phyloP scores from a whole-genome alignment of 164 flowering plant genomes.

The Macadamia integrifolia region DNA sequence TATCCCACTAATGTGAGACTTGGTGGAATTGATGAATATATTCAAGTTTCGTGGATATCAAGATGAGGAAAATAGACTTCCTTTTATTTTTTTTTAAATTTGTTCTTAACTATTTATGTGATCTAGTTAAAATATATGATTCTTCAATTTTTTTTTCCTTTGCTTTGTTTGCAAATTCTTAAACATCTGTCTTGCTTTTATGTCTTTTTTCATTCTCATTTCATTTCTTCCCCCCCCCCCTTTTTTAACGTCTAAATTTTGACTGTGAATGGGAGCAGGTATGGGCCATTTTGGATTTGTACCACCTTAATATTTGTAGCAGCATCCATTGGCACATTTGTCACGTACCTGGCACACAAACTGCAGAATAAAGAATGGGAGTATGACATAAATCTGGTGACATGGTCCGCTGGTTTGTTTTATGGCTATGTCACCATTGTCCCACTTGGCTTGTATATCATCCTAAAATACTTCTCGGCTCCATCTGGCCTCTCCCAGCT shows the following conservation, averaged over 20 bases:
- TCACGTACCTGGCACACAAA: constrained; percentile 89
- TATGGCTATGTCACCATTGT: constrained; percentile 87
- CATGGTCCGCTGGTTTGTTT: constrained; percentile 98
- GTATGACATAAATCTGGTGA: constrained; percentile 88
- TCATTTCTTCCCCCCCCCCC: background rate
- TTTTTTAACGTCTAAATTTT: background rate
- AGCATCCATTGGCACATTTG: constrained; percentile 94
- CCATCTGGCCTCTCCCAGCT: constrained; percentile 93
- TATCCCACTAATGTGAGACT: too few species aligned
- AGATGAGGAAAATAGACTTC: too few species aligned
- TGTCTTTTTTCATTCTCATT: background rate
- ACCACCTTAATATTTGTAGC: constrained; percentile 94
- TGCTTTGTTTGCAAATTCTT: too few species aligned
- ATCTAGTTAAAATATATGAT: too few species aligned
- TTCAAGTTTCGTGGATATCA: too few species aligned
- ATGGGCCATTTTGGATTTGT: constrained; percentile 99
- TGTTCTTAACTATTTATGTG: too few species aligned
- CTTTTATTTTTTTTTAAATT: too few species aligned
- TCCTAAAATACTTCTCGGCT: constrained; percentile 95
- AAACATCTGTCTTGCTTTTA: background rate
- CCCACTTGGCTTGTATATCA: constrained; percentile 70
- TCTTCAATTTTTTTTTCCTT: too few species aligned
- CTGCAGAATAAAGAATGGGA: constrained; percentile 82
- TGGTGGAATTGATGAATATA: too few species aligned
- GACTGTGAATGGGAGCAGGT: constrained; percentile 39